phyloP scores from a whole-genome alignment of 1,284 basidiomycete species.

The Marasmius sp. region DNA sequence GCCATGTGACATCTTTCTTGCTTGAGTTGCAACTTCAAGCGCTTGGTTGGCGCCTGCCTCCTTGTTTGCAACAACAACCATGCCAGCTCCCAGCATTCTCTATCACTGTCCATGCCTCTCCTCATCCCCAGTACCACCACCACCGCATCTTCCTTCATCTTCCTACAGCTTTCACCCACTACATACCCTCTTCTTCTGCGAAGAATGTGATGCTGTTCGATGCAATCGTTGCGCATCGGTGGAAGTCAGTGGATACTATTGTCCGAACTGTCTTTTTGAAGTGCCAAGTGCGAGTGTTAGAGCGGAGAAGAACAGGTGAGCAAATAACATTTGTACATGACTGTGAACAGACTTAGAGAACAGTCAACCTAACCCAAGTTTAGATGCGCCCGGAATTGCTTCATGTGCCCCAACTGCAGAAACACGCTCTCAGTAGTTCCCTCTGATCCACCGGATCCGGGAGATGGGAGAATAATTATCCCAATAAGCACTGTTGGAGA shows the following conservation, averaged over 20 bases:
- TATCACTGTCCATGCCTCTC: conserved; percentile 77
- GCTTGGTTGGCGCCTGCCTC: background rate
- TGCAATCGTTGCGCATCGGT: conserved; percentile 91
- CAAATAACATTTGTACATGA: background rate
- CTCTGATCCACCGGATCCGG: conserved; percentile 75
- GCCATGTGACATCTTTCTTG: background rate
- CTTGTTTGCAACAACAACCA: background rate
- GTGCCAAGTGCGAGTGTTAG: conserved; percentile 95
- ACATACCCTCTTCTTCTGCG: conserved; percentile 91
- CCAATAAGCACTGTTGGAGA: conserved; percentile 65
- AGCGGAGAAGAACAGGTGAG: conserved; percentile 90
- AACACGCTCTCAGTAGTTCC: conserved; percentile 88
- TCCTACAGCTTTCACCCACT: conserved; percentile 80
- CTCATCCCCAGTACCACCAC: conserved; percentile 62
- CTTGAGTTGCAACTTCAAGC: background rate
- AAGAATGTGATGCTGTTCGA: conserved; percentile 94
- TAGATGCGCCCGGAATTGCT: conserved; percentile 97
- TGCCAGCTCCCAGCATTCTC: conserved; percentile 46
- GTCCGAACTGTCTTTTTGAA: conserved; percentile 98
- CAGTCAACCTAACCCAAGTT: background rate
- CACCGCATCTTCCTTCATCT: conserved; percentile 73
- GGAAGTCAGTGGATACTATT: conserved; percentile 96
- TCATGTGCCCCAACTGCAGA: conserved; percentile 90
- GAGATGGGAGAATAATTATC: conserved; percentile 50
- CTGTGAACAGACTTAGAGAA: background rate